Conservation (phyloP, 1,139 yeast genomes). For the Candida pseudoviswanathii region DNA sequence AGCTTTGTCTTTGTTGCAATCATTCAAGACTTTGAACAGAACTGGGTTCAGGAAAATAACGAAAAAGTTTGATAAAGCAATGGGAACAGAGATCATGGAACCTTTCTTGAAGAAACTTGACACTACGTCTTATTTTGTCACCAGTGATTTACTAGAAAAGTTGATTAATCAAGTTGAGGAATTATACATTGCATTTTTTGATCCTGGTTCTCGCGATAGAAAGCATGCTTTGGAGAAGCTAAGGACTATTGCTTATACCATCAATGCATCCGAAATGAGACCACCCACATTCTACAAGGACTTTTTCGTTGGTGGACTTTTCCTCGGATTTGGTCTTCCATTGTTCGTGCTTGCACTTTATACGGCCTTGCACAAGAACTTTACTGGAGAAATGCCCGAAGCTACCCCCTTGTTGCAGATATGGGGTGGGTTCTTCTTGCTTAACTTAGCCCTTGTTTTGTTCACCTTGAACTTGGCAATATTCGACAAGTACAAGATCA, state of each 20-base stretch:
- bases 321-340: slow-evolving; percentile 73
- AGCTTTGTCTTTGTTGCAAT: slow-evolving; percentile 72
- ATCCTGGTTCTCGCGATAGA: slow-evolving; percentile 61
- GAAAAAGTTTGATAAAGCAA: slow-evolving; percentile 84
- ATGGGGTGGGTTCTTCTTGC: slow-evolving; percentile 88
- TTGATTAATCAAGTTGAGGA: slow-evolving; percentile 66
- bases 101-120: slow-evolving; percentile 63
- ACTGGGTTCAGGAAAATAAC: slow-evolving; percentile 89
- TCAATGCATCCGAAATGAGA: slow-evolving; percentile 32
- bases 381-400: slow-evolving; percentile 45
- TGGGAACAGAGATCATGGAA: slow-evolving; percentile 49
- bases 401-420: slow-evolving; percentile 70
- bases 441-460: slow-evolving; percentile 58
- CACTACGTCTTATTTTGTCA: slow-evolving; percentile 55
- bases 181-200: slow-evolving; percentile 66
- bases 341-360: slow-evolving; percentile 55
- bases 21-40: slow-evolving; percentile 74
- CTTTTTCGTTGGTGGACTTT: slow-evolving; percentile 62
- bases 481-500: slow-evolving; percentile 76
- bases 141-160: slow-evolving; percentile 68
- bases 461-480: slow-evolving; percentile 71
- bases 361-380: slow-evolving; percentile 46
- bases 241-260: slow-evolving; percentile 50
- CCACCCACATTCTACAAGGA: slow-evolving; percentile 39
- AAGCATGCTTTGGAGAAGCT: slow-evolving; percentile 76